Conservation (phyloP, 2,329 filamentous ascomycete genomes). For the Stachybotrys echinatus region DNA sequence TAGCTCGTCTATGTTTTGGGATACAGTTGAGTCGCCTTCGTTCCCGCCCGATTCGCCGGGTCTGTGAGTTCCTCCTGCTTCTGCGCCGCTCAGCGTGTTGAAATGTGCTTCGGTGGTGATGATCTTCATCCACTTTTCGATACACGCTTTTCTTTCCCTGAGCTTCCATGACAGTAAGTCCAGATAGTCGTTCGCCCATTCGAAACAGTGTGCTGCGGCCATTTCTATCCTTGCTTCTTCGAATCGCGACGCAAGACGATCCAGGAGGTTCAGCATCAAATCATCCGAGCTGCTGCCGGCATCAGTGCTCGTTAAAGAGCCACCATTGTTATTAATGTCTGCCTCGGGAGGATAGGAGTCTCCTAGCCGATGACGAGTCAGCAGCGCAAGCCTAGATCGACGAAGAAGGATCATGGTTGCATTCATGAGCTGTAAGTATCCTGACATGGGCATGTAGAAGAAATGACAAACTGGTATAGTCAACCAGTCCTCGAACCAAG, state of each 20-base stretch:
- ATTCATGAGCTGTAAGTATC: conserved; percentile 6
- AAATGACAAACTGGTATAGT: conserved; percentile 6
- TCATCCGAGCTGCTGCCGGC: conserved; percentile 4
- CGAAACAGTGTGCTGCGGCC: conserved; percentile 7
- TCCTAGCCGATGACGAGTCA: conserved; percentile 4
- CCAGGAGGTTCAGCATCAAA: conserved; percentile 8
- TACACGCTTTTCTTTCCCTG: conserved; percentile 6
- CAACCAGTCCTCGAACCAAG: conserved; percentile 9
- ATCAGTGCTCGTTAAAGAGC: not conserved
- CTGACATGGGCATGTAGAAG: conserved; percentile 7
- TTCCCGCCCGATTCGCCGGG: not conserved
- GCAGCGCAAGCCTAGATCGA: conserved; percentile 5
- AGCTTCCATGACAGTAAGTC: conserved; percentile 8
- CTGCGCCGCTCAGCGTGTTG: conserved; percentile 1
- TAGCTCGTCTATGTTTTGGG: conserved; percentile 3
- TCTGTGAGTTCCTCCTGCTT: not conserved
- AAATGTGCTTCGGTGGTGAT: conserved; percentile 4
- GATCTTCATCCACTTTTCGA: conserved; percentile 6
- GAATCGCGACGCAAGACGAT: conserved; percentile 6
- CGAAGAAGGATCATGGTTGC: conserved; percentile 6
- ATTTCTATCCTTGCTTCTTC: conserved; percentile 9
- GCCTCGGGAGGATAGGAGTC: conserved; percentile 1
- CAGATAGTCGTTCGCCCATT: conserved; percentile 7
- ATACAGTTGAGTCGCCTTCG: conserved; percentile 4
- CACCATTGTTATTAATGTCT: not conserved